Base-by-base conservation (phyloP, 495 filamentous ascomycete species). In the Amorphotheca resinae region DNA sequence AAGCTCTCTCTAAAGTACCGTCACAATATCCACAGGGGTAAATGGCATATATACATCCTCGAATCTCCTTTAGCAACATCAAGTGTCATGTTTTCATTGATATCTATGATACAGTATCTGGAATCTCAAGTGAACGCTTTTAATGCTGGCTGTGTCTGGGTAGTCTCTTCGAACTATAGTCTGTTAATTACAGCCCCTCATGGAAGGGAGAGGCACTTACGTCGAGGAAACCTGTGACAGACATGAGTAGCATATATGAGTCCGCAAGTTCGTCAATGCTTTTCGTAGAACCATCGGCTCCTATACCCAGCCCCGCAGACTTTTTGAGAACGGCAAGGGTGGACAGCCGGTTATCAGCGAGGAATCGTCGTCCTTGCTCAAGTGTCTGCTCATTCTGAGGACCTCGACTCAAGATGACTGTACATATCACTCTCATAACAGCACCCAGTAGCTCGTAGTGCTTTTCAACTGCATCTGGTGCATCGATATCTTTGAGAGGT, bases 261-360 rank as follows among this genome's bases (percentile, higher is more conserved):
- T 77, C 69, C 0, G 72, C 69, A 26, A 79, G 47, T 38, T 77
- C 72, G 43, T 65, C 64, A 33, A 74, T 65, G 47, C 60, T 60
- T 26, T 66, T 64, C 38, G 68, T 64, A 14, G 71, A 58, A 18
- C 48, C 51, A 45, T 62, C 60, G 51, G 47, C 46, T 44, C 46
- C 60, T 12, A 69, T 69, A 2, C 86, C 86, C 45, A 95, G 83
- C 30, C 79, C 81, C 1, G 84, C 86, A 56, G 80, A 81, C 35
- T 85, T 71, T 62, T 99, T 99, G 55, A 96, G 84, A n/a, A 93
- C 76, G 15, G 86, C 80, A 47, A 93, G 76, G 46, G 94, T 80
- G 47, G 82, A 69, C 45, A 74, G 70, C 42, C 91, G 66, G 57
- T 93, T 87, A 48, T 89, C 82, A 16, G 67, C 61, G 40, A 96